Evolutionary conservation across 2,329 filamentous ascomycete genomes (phyloP), one percentile per base, ranked within the genome.

Genomic region (Hyphodiscus sp.): DNA sequence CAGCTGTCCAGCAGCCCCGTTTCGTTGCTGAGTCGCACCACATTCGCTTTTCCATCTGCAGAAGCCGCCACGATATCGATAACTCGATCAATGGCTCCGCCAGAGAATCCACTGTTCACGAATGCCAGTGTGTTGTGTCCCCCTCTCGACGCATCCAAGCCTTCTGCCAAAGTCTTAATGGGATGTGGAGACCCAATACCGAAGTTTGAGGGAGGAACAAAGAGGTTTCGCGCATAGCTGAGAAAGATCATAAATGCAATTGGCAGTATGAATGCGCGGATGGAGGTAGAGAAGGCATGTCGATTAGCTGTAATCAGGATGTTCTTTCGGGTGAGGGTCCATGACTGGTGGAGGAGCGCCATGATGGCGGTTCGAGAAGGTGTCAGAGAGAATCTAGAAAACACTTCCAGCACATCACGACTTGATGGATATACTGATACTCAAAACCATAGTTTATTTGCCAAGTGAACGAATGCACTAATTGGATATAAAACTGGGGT

Each of bases 171-270:
- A 11, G 80, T 78, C 55, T 83, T 80, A 57, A 96, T 71, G 0
- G 83, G 76, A 7, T 71, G 73, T 0, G 82, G 69, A 0, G 75
- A 67, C 45, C 85, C 87, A 59, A 96, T 83, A 45, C 91, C 91
- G 64, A 79, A 95, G 2, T 78, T 73, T 0, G 87, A 86, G 1
- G 88, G 86, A 1, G 89, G 86, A 2, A 91, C 80, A 64, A 95
- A 92, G 58, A 96, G 81, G 67, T 91, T 91, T 61, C 88, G 85
- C 16, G 89, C 86, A 68, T 87, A 92, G 50, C 75, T 80, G 56
- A 86, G 76, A 62, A 86, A 82, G 20, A 77, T 70, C 42, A 80
- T 76, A 49, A 86, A 70, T 45, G 78, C 65, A 30, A 86, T 69
- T 2, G 83, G 83, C 1, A 86, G 72, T 19, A 85, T 41, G 48